Evolutionary conservation across 768 basidiomycete genomes (phyloP).

Genomic region (Favolaschia claudopus): DNA sequence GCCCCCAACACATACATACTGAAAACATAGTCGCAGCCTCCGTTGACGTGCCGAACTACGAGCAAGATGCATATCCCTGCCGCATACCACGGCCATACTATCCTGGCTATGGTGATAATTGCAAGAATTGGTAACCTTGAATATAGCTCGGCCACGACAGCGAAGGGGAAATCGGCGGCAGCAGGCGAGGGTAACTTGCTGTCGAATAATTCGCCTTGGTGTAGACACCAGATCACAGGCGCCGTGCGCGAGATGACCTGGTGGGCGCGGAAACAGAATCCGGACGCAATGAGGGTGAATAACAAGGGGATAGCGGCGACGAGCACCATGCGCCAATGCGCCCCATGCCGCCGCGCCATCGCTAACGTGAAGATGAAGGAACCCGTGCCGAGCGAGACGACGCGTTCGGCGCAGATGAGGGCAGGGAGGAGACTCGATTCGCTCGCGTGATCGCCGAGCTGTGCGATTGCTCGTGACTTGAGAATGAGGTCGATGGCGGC

Average conservation of each 20-base stretch:
- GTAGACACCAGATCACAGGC: neutral
- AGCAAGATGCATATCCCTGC: too few species aligned
- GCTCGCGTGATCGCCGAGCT: neutral
- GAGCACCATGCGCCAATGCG: neutral
- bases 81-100: too few species aligned
- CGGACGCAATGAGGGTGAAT: neutral
- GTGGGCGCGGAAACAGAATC: neutral
- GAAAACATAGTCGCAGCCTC: too few species aligned
- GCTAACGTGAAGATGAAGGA: neutral
- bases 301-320: neutral
- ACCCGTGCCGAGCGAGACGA: neutral
- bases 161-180: neutral
- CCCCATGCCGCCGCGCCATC: neutral
- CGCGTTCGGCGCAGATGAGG: neutral
- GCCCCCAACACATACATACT: too few species aligned
- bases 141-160: neutral
- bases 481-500: constrained; percentile 1
- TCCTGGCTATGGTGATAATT: too few species aligned
- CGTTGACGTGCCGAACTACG: neutral
- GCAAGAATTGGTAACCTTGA: too few species aligned
- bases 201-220: neutral
- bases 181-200: neutral
- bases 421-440: neutral
- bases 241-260: neutral
- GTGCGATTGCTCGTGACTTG: neutral